Evolutionary conservation across 345 rosid genomes (phyloP), one percentile per base, ranked within the genome.

Genomic region (Citrus hindsii): DNA sequence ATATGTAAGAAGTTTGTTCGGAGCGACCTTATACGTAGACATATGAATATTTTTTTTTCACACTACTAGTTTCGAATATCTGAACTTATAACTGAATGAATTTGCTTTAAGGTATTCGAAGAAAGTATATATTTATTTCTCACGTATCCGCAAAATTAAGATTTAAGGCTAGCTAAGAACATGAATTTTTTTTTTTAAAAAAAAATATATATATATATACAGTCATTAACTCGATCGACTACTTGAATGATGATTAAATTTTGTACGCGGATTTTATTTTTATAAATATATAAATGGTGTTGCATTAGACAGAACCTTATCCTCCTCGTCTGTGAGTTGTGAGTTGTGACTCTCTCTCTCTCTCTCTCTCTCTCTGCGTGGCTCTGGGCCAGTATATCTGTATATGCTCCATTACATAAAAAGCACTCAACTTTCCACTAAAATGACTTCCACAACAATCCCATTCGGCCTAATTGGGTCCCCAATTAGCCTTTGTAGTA

Each of bases 391-490:
- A 77, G 35, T 63, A 53, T 5, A 30, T 69, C 70, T 74, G 46
- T 63, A 53, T 5, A 30, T 69, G 73, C 28, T 16, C 8, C 48
- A 21, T 22, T 56, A 33, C 55, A 40, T 12, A 69, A 73, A 63
- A 79, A 71, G 58, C 71, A 65, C 27, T 32, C 1, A 9, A 5
- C n/a, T 46, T 64, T 62, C 84, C 73, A 75, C 68, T 37, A 51
- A 77, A 81, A 77, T 42, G 72, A 76, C 73, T 5, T 62, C 65
- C 80, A 66, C 76, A 71, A 59, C 24, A 5, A 40, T 40, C 77
- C 59, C 56, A 74, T 22, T 46, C 7, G 59, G 72, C 40, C 55
- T 51, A 24, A 67, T 70, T 61, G 76, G 77, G 42, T 62, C 66
- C 81, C 79, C 48, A 67, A 38, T 64, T 65, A 73, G 27, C 27